Evolutionary conservation across 2,329 filamentous ascomycete species (phyloP), one percentile per base, ranked within the genome.

Genomic region (Raffaelea deltoideospora): DNA sequence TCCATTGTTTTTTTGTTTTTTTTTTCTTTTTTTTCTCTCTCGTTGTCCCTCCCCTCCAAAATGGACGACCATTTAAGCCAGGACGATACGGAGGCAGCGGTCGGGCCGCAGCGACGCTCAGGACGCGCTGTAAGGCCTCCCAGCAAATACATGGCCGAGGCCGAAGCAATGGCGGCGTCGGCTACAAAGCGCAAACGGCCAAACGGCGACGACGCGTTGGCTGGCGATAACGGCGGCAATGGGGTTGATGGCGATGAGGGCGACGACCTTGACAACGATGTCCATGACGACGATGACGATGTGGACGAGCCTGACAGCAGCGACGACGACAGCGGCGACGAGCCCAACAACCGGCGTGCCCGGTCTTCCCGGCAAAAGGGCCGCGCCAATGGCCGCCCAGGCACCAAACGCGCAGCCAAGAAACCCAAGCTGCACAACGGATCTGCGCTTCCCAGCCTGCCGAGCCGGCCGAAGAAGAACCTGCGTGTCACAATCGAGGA

Each of bases 361-460:
- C n/a, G n/a, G n/a, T n/a, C n/a, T n/a, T n/a, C n/a, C n/a, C n/a
- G n/a, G n/a, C n/a, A n/a, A n/a, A n/a, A n/a, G n/a, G n/a, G n/a
- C n/a, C n/a, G n/a, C n/a, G n/a, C n/a, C n/a, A n/a, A n/a, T n/a
- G n/a, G n/a, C n/a, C n/a, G n/a, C n/a, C n/a, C n/a, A n/a, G n/a
- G n/a, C n/a, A n/a, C n/a, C 51, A 76, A 75, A 52, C 72, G 72
- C 3, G 69, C 69, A 3, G 58, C 59, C 15, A 79, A 79, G 58
- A 76, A 76, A 53, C 64, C 72, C 34, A 79, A 76, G 54, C 67
- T 67, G 42, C n/a, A n/a, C n/a, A 77, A 78, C 49, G 72, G 72
- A 30, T 57, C 60, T 20, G 59, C 59, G 30, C 45, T 50, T 21
- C 58, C 64, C 15, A 58, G 56, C 37, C 58, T 70, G 26, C 67